Evolutionary conservation across 2,329 filamentous ascomycete genomes (phyloP), one percentile per base, ranked within the genome.

Genomic region (Blastomyces emzantsi): DNA sequence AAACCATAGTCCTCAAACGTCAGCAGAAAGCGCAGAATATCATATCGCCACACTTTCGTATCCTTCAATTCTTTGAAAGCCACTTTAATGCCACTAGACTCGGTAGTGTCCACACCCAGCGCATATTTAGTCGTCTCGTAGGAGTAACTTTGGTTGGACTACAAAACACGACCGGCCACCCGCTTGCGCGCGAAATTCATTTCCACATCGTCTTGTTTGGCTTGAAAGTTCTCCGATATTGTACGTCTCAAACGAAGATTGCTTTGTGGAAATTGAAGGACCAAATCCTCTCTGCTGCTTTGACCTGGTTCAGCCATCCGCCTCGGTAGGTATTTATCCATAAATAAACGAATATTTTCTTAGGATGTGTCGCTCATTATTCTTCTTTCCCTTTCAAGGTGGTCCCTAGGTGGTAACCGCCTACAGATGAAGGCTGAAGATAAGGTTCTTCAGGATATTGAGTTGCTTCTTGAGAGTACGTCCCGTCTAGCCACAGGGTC

Each of bases 351-450:
- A 62, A 43, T 13, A n/a, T 8, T 57, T 51, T 47, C 60, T 22
- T 67, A 63, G 67, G 62, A n/a, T 36, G 8, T n/a, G n/a, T 19
- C 19, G 19, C 33, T 72, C 66, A 47, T 17, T n/a, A 3, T 36
- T 33, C 2, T 30, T 72, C 62, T 62, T 15, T 61, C n/a, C 72
- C 62, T 62, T 17, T 61, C n/a, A 66, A 82, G 81, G 68, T 99
- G 94, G 93, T 96, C 94, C 0, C 97, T 94, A 75, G 94, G 94
- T 63, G 94, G 93, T 70, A 99, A 97, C 73, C 85, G 90, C 59
- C 79, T 99, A 19, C 94, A 99, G 73, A 81, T 97, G 61, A 97
- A 96, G 79, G 93, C 95, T 0, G 94, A 99, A 76, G 85, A 91
- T 43, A 88, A 89, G 68, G 80, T 96, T 22, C 83, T 97, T 49